Conservation (phyloP, 2,329 filamentous ascomycete species). For the Aspergillus fischeri region DNA sequence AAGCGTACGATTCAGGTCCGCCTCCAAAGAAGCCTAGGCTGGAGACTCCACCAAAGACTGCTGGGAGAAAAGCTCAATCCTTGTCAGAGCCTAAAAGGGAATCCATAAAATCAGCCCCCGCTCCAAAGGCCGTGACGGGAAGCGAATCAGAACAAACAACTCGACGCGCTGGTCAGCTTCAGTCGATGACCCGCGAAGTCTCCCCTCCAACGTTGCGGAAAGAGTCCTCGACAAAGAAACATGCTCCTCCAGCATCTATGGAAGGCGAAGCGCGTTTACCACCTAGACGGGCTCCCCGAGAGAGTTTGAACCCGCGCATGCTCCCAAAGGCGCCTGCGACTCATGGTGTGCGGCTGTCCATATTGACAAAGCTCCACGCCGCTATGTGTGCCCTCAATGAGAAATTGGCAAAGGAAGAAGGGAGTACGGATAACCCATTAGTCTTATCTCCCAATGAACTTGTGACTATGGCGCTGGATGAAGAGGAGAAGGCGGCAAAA, state of each 20-base stretch:
- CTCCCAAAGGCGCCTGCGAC: constrained; percentile 41
- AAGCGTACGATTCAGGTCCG: constrained; percentile 10
- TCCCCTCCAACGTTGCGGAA: constrained; percentile 27
- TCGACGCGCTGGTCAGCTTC: constrained; percentile 13
- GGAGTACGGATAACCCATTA: constrained; percentile 28
- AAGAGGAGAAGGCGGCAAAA: constrained; percentile 71
- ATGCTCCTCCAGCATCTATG: neutral
- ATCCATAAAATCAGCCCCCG: neutral
- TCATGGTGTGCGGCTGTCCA: constrained; percentile 38
- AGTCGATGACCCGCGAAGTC: constrained; percentile 21
- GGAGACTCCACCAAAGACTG: constrained; percentile 2
- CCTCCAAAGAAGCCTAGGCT: constrained; percentile 29
- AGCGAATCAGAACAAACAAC: constrained; percentile 11
- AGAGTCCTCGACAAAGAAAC: constrained; percentile 4
- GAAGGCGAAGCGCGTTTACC: constrained; percentile 11
- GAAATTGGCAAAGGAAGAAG: constrained; percentile 29
- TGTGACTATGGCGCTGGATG: constrained; percentile 46
- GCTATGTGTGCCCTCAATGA: constrained; percentile 42
- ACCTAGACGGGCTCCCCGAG: constrained; percentile 33
- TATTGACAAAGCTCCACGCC: constrained; percentile 43
- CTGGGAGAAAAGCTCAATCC: neutral
- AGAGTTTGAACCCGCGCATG: constrained; percentile 45
- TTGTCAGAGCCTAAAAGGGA: neutral
- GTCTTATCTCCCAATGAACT: constrained; percentile 42
- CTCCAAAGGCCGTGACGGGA: constrained; percentile 1